Conservation (phyloP, 441 rosid genomes). For the Isatis lusitanica region DNA sequence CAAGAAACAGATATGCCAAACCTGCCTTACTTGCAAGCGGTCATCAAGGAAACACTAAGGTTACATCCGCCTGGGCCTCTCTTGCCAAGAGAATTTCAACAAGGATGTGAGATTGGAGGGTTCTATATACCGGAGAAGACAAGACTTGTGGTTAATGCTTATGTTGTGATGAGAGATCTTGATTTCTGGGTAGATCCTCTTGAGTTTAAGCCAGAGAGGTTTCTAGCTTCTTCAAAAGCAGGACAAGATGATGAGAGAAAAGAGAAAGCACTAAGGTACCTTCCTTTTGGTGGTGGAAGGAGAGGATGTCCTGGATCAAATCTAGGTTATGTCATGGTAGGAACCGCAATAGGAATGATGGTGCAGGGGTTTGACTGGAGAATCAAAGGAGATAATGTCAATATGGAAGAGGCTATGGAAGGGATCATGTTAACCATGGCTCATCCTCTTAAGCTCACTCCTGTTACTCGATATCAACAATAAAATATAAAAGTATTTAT, state of each 20-base stretch:
- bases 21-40: slow-evolving; percentile 7
- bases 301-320: not conserved
- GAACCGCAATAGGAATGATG: not conserved
- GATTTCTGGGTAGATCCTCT: not conserved
- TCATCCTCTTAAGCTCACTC: slow-evolving; percentile 15
- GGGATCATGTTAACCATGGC: slow-evolving; percentile 7
- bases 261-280: not conserved
- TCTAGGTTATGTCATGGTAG: not conserved
- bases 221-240: not conserved
- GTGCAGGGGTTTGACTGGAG: slow-evolving; percentile 5
- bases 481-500: no score
- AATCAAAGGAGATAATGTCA: not conserved
- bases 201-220: slow-evolving; percentile 18
- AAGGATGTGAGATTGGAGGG: not conserved
- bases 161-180: slow-evolving; percentile 17
- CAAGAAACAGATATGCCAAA: slow-evolving; percentile 16
- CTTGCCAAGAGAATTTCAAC: not conserved
- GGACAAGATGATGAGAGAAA: not conserved
- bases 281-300: not conserved
- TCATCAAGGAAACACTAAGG: not conserved
- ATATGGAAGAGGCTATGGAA: not conserved
- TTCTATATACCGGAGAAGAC: not conserved
- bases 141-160: not conserved
- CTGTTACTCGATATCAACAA: not conserved
- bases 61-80: not conserved